Evolutionary conservation across 2,329 filamentous ascomycete species (phyloP).

Genomic region (Aspergillus terreus): DNA sequence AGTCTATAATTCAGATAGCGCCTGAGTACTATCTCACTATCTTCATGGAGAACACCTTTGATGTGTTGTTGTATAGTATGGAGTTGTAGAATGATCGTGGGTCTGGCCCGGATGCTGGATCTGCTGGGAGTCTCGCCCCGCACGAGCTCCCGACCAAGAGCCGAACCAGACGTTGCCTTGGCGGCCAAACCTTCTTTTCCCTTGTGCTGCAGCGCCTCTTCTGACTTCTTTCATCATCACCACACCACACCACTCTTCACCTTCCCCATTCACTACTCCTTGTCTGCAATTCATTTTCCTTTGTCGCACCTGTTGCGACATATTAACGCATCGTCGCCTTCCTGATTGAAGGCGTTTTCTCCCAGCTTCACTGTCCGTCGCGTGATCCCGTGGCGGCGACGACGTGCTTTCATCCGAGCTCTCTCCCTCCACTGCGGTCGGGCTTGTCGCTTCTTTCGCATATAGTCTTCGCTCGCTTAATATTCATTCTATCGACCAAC

Average conservation of each 20-base stretch:
- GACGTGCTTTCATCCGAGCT: neutral
- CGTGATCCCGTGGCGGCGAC: constrained; percentile 8
- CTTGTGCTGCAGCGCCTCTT: constrained; percentile 5
- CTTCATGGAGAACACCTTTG: too few relatives aligned
- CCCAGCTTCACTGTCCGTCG: constrained; percentile 3
- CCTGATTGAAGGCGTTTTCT: neutral
- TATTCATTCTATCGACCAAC: neutral
- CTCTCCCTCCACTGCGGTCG: neutral
- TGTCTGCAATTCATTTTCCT: neutral
- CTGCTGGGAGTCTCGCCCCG: constrained; percentile 6
- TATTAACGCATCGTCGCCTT: neutral
- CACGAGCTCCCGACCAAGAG: constrained; percentile 12
- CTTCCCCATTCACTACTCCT: neutral
- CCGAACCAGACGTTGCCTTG: constrained; percentile 12
- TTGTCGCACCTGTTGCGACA: neutral
- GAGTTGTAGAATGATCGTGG: neutral
- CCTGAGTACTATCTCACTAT: too few relatives aligned
- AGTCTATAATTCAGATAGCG: too few relatives aligned
- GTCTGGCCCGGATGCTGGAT: constrained; percentile 7
- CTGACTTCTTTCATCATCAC: constrained; percentile 13
- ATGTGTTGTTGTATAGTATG: too few relatives aligned
- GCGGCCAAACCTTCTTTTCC: constrained; percentile 12
- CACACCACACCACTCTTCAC: constrained; percentile 2
- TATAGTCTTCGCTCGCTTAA: neutral
- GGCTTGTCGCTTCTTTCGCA: neutral